Base-by-base conservation (phyloP, 2,329 filamentous ascomycete genomes). In the Venturiaceae sp. region DNA sequence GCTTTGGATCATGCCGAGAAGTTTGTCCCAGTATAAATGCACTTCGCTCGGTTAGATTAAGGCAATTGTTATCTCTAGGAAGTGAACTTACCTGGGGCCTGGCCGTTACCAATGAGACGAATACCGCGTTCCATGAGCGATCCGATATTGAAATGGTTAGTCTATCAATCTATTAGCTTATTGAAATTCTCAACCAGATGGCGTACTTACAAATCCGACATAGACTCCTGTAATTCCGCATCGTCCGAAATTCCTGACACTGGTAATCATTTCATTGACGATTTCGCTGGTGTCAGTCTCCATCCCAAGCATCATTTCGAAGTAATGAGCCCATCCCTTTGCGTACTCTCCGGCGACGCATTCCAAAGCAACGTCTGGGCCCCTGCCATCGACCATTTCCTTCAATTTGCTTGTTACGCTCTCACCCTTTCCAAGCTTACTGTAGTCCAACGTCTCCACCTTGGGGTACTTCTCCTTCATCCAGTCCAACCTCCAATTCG, bases 201-300 rank as follows among this genome's bases (percentile, higher is more conserved):
- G 28, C 6, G 21, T 16, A 75, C 77, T 68, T 70, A 80, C 77
- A 68, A 76, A 84, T 32, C 81, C 82, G 37, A 81, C 80, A 66
- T 85, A 85, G 11, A 84, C 82, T 57, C 89, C 90, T 0, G 90
- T 95, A 59, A 95, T 79, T 23, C 90, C 89, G 58, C 84, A 85
- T 6, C 88, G 80, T 4, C 90, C 87, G 65, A 79, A 90, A 65
- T 83, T 88, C 54, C 83, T 77, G 13, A 88, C 86, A n/a, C 82
- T 78, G 66, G 86, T 82, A 33, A 91, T 83, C 85, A 89, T 89
- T 74, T 91, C 87, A 68, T 91, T 91, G 63, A 91, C 60, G 47
- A 90, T 83, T 75, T 91, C 90, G 56, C 84, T 88, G 0, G 89
- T 92, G 66, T 95, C 90, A 0, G 89, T 95, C 75, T 95, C 90